Evolutionary conservation across 768 basidiomycete species (phyloP), one percentile per base, ranked within the genome.

Genomic region (Fomitopsis pulvina): DNA sequence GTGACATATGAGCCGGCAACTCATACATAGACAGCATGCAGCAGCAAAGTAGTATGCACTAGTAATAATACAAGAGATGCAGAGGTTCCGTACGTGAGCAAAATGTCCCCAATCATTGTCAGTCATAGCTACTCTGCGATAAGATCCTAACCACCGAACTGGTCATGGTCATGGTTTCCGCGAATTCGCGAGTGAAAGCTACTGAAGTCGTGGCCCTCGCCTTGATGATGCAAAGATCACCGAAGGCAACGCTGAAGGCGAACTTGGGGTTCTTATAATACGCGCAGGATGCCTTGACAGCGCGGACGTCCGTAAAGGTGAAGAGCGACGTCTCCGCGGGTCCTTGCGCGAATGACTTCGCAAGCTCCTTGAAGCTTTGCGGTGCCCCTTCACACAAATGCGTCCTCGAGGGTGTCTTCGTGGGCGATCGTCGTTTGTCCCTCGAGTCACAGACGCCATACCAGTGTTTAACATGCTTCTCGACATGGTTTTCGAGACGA

Each of bases 221-320:
- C 60, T 86, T 85, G 66, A 86, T 77, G 4, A 39, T 44, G 53
- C 80, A 81, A 1, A 85, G 55, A 1, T 69, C 68, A 14, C 53
- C 57, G 54, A 79, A 84, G 0, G 83, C 82, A 27, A 85, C 72
- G 0, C 56, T 54, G 57, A 82, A 82, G 0, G 66, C 81, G 47
- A 85, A 83, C 0, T 8, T 48, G 7, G 54, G 26, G 1, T 53
- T 53, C n/a, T 55, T 46, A 0, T 4, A 28, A 47, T 77, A 78
- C 0, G 85, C 83, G 34, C 69, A 79, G 0, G 84, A 83, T 0
- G 83, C 60, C 48, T 52, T 47, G 39, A 58, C 34, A 20, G 14
- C 41, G 16, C 41, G 24, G 3, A 53, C 11, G 24, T 52, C 44
- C 28, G 25, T 11, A 48, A 40, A 2, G 21, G 43, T n/a, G 47